Conservation (phyloP, 169 alveolate genomes). For the Pseudocohnilembus persalinus region DNA sequence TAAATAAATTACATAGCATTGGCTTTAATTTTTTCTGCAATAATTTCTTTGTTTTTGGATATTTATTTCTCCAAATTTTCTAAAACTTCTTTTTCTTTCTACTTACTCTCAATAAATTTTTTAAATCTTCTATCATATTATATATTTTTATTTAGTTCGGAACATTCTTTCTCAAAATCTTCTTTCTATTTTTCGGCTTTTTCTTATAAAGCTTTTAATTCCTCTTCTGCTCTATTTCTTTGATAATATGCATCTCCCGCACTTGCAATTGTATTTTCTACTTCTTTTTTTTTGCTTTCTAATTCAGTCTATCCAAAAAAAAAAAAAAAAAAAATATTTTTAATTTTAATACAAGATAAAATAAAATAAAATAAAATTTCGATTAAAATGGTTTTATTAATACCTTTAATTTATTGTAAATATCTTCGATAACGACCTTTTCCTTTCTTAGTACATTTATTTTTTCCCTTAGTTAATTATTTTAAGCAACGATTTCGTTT, state of each 20-base stretch:
- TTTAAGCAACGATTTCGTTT: constrained; percentile 46
- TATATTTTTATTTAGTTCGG: constrained; percentile 39
- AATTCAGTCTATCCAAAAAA: constrained; percentile 24
- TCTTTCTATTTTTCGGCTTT: constrained; percentile 41
- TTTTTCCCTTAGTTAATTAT: constrained; percentile 34
- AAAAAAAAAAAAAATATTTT: too few relatives aligned
- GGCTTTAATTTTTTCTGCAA: constrained; percentile 29
- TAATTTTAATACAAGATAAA: neutral
- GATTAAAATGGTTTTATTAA: too few relatives aligned
- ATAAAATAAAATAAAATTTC: neutral
- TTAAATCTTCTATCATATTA: constrained; percentile 47
- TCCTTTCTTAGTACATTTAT: constrained; percentile 44
- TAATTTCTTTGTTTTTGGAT: constrained; percentile 35
- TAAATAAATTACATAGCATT: constrained; percentile 25
- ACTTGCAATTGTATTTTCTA: constrained; percentile 42
- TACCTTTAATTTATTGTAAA: neutral
- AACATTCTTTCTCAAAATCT: constrained; percentile 41
- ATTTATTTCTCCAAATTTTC: constrained; percentile 43
- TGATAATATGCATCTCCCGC: constrained; percentile 54
- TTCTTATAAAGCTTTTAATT: constrained; percentile 35
- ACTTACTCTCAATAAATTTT: constrained; percentile 35
- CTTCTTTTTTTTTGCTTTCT: constrained; percentile 38
- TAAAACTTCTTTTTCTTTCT: constrained; percentile 45
- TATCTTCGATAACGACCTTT: constrained; percentile 43
- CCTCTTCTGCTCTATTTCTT: constrained; percentile 54